phyloP scores from a whole-genome alignment of 2,329 filamentous ascomycete genomes.

The Cercospora sojina region DNA sequence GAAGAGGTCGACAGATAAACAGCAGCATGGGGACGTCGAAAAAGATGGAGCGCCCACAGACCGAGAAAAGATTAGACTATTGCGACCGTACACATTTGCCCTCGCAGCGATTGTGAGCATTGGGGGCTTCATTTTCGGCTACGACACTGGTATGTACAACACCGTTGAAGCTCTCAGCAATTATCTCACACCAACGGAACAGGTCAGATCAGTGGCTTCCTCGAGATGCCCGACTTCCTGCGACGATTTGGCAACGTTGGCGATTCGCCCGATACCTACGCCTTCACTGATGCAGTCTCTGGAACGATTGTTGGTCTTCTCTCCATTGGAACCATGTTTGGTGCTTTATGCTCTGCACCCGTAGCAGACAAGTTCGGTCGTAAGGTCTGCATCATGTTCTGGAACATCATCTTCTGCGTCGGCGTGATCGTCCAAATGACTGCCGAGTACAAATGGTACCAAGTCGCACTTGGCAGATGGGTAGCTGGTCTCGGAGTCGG shows the following conservation, averaged over 20 bases:
- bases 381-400: constrained; percentile 60
- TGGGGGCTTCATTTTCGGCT: constrained; percentile 42
- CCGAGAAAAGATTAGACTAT: constrained; percentile 29
- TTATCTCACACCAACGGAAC: constrained; percentile 45
- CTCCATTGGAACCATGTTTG: constrained; percentile 60
- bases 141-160: constrained; percentile 35
- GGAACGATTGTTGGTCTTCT: constrained; percentile 63
- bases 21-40: constrained; percentile 19
- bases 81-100: constrained; percentile 34
- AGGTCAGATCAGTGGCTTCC: constrained; percentile 62
- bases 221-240: constrained; percentile 59
- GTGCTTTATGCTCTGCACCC: constrained; percentile 58
- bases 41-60: constrained; percentile 26
- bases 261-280: constrained; percentile 35
- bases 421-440: constrained; percentile 67
- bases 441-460: constrained; percentile 58
- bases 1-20: constrained; percentile 2
- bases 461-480: constrained; percentile 64
- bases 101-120: constrained; percentile 40
- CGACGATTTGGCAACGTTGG: constrained; percentile 47
- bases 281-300: constrained; percentile 59
- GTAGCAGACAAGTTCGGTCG: constrained; percentile 63
- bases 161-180: not conserved
- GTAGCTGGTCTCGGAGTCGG: constrained; percentile 68
- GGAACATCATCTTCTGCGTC: constrained; percentile 62